These are phyloP conservation scores for Cercospora nicotianae DNA, from an alignment of 2,329 filamentous ascomycete species.

Conservation along the genomic window DNA sequence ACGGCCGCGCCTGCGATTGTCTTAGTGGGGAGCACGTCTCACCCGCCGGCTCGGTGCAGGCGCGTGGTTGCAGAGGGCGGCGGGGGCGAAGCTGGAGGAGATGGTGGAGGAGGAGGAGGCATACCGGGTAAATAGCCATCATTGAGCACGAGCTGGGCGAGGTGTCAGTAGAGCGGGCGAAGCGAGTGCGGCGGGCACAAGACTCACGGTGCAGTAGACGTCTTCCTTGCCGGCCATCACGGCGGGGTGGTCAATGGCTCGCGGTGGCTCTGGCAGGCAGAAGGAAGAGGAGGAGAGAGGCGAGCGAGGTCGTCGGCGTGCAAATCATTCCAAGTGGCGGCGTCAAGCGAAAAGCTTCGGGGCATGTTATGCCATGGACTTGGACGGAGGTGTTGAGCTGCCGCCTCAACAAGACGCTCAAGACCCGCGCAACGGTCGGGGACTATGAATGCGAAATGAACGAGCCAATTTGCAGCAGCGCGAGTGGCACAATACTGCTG, in stretches of 20 bases:
- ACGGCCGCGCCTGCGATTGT: constrained; percentile 75
- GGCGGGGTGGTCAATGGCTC: background rate
- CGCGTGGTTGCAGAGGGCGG: constrained; percentile 11
- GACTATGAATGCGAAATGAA: background rate
- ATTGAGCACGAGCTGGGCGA: constrained; percentile 76
- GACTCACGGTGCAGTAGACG: constrained; percentile 65
- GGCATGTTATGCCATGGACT: background rate
- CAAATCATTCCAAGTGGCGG: background rate
- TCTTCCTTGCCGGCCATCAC: constrained; percentile 48
- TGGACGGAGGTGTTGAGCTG: background rate
- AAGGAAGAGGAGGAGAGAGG: background rate
- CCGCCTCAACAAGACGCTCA: background rate
- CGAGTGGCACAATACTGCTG: background rate
- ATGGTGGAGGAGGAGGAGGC: constrained; percentile 28
- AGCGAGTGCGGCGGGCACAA: background rate
- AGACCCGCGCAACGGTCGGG: background rate
- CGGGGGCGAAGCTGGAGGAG: background rate
- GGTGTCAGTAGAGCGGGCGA: background rate
- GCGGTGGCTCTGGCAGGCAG: background rate
- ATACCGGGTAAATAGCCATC: constrained; percentile 90
- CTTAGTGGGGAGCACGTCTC: constrained; percentile 13
- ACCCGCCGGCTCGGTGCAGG: background rate
- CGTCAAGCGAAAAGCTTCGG: background rate
- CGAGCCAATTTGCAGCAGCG: background rate
- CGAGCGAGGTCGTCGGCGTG: background rate